Evolutionary conservation across 441 rosid genomes (phyloP).

Genomic region (Eutrema salsugineum): DNA sequence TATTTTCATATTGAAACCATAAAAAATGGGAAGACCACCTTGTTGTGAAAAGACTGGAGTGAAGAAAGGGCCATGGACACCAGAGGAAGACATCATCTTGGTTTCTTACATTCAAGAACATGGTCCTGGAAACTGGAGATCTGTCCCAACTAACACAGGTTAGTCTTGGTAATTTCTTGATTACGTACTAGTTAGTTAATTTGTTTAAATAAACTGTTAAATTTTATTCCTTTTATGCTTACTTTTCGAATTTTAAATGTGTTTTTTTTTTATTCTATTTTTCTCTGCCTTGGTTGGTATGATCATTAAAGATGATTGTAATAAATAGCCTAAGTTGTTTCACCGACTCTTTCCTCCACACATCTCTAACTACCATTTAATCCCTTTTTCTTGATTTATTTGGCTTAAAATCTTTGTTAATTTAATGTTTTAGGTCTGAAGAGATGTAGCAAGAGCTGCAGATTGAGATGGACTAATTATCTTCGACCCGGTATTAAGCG

Average conservation of each 20-base stretch:
- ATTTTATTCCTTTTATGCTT: not conserved
- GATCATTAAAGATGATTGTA: slow-evolving; percentile 38
- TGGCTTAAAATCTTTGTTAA: slow-evolving; percentile 1
- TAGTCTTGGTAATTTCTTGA: not conserved
- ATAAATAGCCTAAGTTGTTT: slow-evolving; percentile 36
- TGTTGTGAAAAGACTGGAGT: slow-evolving; percentile 62
- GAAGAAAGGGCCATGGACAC: slow-evolving; percentile 78
- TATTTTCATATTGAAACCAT: not conserved
- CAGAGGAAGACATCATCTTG: slow-evolving; percentile 62
- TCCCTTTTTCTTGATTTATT: not conserved
- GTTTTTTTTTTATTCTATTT: not conserved
- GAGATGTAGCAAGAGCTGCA: slow-evolving; percentile 68
- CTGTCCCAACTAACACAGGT: slow-evolving; percentile 62
- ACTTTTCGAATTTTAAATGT: not conserved
- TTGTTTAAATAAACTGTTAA: not conserved
- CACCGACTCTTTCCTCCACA: slow-evolving; percentile 26
- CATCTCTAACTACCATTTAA: not conserved
- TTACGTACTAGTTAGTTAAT: not conserved
- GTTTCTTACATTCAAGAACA: slow-evolving; percentile 68
- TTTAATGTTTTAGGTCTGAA: slow-evolving; percentile 40
- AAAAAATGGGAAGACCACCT: slow-evolving; percentile 59
- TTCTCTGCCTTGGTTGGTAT: slow-evolving; percentile 36
- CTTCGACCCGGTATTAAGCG: slow-evolving; percentile 65
- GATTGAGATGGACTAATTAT: slow-evolving; percentile 68
- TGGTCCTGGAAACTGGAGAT: slow-evolving; percentile 71